Evolutionary conservation across 1,139 yeast genomes (phyloP), one percentile per base, ranked within the genome.

Genomic region (Suhomyces bolitotheri): DNA sequence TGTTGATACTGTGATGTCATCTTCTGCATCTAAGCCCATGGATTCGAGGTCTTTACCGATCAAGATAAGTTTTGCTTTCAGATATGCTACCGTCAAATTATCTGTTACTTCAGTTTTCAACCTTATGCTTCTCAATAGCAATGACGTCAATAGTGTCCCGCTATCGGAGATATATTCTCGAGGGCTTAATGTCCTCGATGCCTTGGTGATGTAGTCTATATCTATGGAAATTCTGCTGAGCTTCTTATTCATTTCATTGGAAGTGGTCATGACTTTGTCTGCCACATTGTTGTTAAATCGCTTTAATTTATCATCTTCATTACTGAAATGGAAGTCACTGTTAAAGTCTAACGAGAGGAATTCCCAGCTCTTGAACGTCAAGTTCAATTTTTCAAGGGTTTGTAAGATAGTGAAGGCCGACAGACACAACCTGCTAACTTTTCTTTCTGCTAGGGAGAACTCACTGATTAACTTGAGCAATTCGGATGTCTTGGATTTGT

Each of bases 11-110:
- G 79, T 73, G 9, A 52, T 45, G 27, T 50, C 56, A 14, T 48
- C 53, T 9, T 41, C 46, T 13, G 38, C 37, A 7, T 40, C 39
- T 2, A 13, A 26, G 7, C 75, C 53, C 64, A 75, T 62, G 7
- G 50, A 40, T 44, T 77, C 82, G 38, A 78, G 54, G 38, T 77
- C 80, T 25, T 70, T 64, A 4, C 82, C 82, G 29, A 78, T 78
- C 12, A 69, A 59, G 22, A 78, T 76, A 35, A 78, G 60, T 45
- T 68, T 72, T 5, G 82, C 80, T 48, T 77, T 74, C 50, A 75
- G 74, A 49, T 78, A 78, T 5, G 77, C 68, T 13, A 78, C 70
- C 2, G 78, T 71, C 22, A 78, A 60, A 40, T 66, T 63, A 40
- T 76, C 80, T n/a, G 68, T 62, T 13, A 76, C 56, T 32, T 60